These are phyloP conservation scores for Colletotrichum destructivum DNA, from an alignment of 2,329 filamentous ascomycete genomes.

Conservation along the genomic window DNA sequence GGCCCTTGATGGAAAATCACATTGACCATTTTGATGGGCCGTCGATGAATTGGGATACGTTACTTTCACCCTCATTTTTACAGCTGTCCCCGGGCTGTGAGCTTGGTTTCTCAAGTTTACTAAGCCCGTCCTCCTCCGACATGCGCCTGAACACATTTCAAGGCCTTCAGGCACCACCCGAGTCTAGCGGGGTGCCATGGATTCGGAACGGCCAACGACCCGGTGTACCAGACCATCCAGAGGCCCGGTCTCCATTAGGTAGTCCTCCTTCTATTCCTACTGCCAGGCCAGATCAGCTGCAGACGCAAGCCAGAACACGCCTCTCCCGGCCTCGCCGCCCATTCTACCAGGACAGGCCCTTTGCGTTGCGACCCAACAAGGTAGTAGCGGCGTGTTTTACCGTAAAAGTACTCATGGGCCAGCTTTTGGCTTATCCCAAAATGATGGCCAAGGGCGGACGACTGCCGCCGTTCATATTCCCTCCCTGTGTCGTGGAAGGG, in stretches of 20 bases:
- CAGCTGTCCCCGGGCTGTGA: not conserved
- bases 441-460: constrained; percentile 43
- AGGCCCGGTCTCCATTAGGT: not conserved
- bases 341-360: constrained; percentile 15
- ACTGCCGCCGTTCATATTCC: constrained; percentile 50
- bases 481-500: constrained; percentile 44
- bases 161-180: not conserved
- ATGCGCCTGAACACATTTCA: not conserved
- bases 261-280: not conserved
- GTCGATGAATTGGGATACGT: constrained; percentile 4
- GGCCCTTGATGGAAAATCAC: not conserved
- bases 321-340: not conserved
- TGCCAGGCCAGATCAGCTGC: not conserved
- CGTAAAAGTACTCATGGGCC: constrained; percentile 45
- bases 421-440: constrained; percentile 45
- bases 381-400: constrained; percentile 41
- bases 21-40: not conserved
- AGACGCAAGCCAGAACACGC: not conserved
- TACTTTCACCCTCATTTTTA: not conserved
- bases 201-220: not conserved
- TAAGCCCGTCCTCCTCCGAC: not conserved
- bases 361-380: constrained; percentile 3
- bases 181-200: constrained; percentile 2
- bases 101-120: not conserved
- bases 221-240: not conserved